phyloP scores from a whole-genome alignment of 2,329 filamentous ascomycete genomes.

The Neofusicoccum cordaticola region DNA sequence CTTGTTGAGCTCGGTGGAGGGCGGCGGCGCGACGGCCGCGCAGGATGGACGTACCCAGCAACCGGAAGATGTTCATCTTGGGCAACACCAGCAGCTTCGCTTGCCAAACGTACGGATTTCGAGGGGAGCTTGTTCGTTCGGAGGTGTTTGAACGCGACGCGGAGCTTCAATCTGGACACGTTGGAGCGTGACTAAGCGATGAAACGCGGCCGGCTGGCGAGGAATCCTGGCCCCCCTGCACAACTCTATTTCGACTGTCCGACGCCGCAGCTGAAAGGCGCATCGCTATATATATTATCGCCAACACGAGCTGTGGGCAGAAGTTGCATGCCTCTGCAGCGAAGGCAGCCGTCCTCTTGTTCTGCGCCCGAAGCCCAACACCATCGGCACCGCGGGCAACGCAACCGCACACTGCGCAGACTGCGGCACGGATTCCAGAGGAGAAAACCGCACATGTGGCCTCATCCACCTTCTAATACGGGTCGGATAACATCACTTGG shows the following conservation, averaged over 20 bases:
- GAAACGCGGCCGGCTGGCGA: constrained; percentile 6
- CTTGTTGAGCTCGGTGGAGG: constrained; percentile 4
- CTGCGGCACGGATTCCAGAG: too few species aligned
- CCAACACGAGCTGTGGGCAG: too few species aligned
- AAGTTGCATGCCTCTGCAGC: too few species aligned
- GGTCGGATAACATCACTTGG: too few species aligned
- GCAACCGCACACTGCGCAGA: too few species aligned
- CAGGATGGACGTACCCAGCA: constrained; percentile 54
- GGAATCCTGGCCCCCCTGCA: constrained; percentile 3
- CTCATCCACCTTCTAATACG: too few species aligned
- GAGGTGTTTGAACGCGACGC: not conserved
- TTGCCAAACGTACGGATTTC: constrained; percentile 13
- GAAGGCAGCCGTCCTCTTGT: too few species aligned
- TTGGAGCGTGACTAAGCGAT: constrained; percentile 16
- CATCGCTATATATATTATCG: not conserved
- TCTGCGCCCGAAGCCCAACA: too few species aligned
- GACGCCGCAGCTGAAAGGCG: not conserved
- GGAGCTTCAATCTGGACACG: constrained; percentile 17
- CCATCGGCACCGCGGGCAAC: too few species aligned
- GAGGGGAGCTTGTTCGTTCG: not conserved
- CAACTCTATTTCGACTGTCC: not conserved
- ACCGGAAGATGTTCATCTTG: constrained; percentile 68
- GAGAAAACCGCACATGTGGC: too few species aligned
- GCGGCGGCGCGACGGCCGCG: not conserved
- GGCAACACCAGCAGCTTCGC: constrained; percentile 6